These are phyloP conservation scores for Vicia villosa DNA, from an alignment of 306 rosid genomes.

Conservation along the genomic window DNA sequence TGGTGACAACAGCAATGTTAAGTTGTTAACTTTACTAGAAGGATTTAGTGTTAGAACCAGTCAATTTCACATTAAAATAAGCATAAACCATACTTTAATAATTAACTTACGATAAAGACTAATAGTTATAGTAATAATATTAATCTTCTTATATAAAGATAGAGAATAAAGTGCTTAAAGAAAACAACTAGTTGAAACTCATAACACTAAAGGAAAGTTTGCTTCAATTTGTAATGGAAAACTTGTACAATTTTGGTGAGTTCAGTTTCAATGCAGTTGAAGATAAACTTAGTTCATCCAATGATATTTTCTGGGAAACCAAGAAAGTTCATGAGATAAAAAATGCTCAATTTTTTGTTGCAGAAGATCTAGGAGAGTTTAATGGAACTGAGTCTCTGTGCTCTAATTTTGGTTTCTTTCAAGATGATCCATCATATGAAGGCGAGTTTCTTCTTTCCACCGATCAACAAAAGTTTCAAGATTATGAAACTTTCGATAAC, in stretches of 20 bases:
- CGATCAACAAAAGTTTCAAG: slow-evolving; percentile 42
- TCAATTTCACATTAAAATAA: slow-evolving; percentile 16
- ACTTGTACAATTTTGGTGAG: slow-evolving; percentile 35
- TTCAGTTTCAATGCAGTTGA: slow-evolving; percentile 29
- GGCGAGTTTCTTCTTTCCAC: slow-evolving; percentile 29
- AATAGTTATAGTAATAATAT: not conserved
- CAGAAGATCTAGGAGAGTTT: slow-evolving; percentile 29
- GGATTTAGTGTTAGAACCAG: slow-evolving; percentile 22
- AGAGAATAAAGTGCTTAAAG: not conserved
- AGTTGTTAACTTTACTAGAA: slow-evolving; percentile 28
- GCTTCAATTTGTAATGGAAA: slow-evolving; percentile 41
- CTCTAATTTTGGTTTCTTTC: slow-evolving; percentile 35
- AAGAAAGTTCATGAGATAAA: slow-evolving; percentile 26
- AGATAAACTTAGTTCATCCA: slow-evolving; percentile 40
- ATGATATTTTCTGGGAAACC: slow-evolving; percentile 29
- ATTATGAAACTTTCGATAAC: slow-evolving; percentile 41
- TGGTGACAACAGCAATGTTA: slow-evolving; percentile 36
- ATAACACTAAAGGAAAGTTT: not conserved
- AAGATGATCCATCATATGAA: slow-evolving; percentile 29
- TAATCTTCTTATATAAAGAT: slow-evolving; percentile 9
- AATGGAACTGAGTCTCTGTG: slow-evolving; percentile 34
- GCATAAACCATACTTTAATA: not conserved
- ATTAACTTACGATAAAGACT: not conserved
- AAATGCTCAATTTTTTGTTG: slow-evolving; percentile 22
- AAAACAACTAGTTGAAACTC: slow-evolving; percentile 19